Base-by-base conservation (phyloP, 2,329 filamentous ascomycete genomes). In the Penicillium sp. region DNA sequence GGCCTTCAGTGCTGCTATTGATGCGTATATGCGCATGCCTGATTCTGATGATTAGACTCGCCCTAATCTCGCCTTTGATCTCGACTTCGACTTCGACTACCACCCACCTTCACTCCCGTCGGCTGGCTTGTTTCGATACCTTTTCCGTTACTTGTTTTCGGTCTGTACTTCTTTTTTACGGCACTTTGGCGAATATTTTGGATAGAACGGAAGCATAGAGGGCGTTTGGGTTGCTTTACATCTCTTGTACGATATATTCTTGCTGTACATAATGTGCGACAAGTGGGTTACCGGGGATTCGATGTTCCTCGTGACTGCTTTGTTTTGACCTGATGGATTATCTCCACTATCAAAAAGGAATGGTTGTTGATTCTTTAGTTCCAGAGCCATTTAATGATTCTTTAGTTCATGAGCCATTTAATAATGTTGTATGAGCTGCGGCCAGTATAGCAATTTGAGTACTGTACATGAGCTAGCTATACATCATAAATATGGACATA, bases 1-100 rank as follows among this genome's bases (percentile, higher is more conserved):
- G 55, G 93, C 91, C 1, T 98, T 98, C 68, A 90, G 87, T 73
- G 87, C 90, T 14, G 93, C 93, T 0, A 97, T 98, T 72, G 93
- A 98, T 81, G 86, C 86, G 35, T 97, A 91, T 73, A 91, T 97
- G 91, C 79, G 90, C 67, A 88, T 89, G 82, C 89, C 90, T 11
- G 70, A 70, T 57, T 53, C 57, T n/a, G 64, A 85, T 35, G 64
- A 66, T 24, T 26, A 26, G 26, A 9, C 7, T 26, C 26, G 26
- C 7, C 26, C 26, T 26, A 8, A 31, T 21, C 27, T 37, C 26
- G 35, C 21, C 52, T 4, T 33, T 11, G 29, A 26, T 44, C 31
- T 46, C 26, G 22, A 41, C 22, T 57, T 31, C 35, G 10, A 21
- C 24, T 43, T 27, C 39, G 19, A 41, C 39, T 22, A 41, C n/a